Base-by-base conservation (phyloP, 495 filamentous ascomycete species). In the Penicillium waksmanii region DNA sequence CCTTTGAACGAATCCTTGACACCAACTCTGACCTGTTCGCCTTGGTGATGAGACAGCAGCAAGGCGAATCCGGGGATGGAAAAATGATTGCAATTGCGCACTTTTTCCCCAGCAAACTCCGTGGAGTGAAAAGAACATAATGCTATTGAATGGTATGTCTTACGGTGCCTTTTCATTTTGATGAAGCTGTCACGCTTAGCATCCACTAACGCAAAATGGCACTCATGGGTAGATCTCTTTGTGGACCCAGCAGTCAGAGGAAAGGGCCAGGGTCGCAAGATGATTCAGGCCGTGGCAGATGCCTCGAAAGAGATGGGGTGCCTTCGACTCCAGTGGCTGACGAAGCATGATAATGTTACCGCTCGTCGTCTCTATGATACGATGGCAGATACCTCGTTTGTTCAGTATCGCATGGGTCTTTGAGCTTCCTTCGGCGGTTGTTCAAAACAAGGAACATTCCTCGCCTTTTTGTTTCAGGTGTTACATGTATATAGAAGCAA, bases 31-130 rank as follows among this genome's bases (percentile, higher is more conserved):
- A 60, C 35, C 47, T 60, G 17, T 36, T 55, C 19, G 57, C 42
- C 15, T 19, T 60, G 12, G 57, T 56, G 18, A 61, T 55, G 58
- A 25, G 51, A 49, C 51, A 56, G 44, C 44, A 55, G 51, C 18
- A 40, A 34, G 33, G 13, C n/a, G 52, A 25, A 10, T 55, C 58
- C 3, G 18, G 31, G 7, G 49, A 55, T n/a, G 47, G 44, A 27
- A 61, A 61, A 33, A 61, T 61, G 53, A 53, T 55, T 17, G 52
- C 44, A 10, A 55, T 61, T 42, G 58, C 58, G 15, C 58, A 60
- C 25, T 60, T 60, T 33, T 60, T 60, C 46, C 58, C 51, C 42
- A 54, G 17, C 58, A 60, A 25, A 60, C 58, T 9, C 58, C 58
- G 18, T 55, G 58, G 58, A 55, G 58, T 17, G 58, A 60, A 35